These are phyloP conservation scores for Diutina siamensis DNA, from an alignment of 1,139 yeast species.

Conservation along the genomic window DNA sequence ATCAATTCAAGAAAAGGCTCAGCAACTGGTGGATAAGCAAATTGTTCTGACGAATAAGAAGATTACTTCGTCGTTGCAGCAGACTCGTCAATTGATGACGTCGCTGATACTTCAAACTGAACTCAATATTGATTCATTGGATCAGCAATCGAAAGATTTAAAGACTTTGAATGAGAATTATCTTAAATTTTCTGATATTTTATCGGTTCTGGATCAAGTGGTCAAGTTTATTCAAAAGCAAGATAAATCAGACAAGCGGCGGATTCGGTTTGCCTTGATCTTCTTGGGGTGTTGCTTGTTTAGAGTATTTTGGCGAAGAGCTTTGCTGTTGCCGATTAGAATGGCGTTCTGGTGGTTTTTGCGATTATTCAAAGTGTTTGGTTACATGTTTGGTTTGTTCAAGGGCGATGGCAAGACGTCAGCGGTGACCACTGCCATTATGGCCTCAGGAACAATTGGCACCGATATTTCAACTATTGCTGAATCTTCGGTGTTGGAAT, in stretches of 20 bases:
- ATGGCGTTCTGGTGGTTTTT: slow-evolving; percentile 48
- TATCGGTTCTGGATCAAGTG: slow-evolving; percentile 42
- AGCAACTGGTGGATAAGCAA: slow-evolving; percentile 19
- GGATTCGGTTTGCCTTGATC: slow-evolving; percentile 47
- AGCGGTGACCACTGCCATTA: background rate
- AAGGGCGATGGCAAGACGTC: background rate
- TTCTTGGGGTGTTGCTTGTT: slow-evolving; percentile 43
- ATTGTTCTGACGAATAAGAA: slow-evolving; percentile 38
- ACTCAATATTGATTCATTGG: slow-evolving; percentile 48
- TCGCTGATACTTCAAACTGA: slow-evolving; percentile 50
- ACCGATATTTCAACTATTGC: too few relatives aligned
- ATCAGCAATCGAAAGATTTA: slow-evolving; percentile 45
- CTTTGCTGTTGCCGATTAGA: slow-evolving; percentile 44
- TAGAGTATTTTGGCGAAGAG: slow-evolving; percentile 58
- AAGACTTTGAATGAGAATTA: slow-evolving; percentile 39
- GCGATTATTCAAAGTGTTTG: slow-evolving; percentile 32
- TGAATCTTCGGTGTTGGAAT: background rate
- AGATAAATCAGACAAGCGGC: slow-evolving; percentile 48
- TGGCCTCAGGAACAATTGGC: too few relatives aligned
- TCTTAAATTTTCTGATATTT: slow-evolving; percentile 27
- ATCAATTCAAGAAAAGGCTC: slow-evolving; percentile 8
- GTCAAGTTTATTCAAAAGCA: slow-evolving; percentile 59
- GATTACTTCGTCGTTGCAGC: slow-evolving; percentile 40
- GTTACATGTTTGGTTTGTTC: slow-evolving; percentile 8
- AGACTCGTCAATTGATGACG: slow-evolving; percentile 43